Base-by-base conservation (phyloP, 352 stramenopile species). In the Peronospora belbahrii region DNA sequence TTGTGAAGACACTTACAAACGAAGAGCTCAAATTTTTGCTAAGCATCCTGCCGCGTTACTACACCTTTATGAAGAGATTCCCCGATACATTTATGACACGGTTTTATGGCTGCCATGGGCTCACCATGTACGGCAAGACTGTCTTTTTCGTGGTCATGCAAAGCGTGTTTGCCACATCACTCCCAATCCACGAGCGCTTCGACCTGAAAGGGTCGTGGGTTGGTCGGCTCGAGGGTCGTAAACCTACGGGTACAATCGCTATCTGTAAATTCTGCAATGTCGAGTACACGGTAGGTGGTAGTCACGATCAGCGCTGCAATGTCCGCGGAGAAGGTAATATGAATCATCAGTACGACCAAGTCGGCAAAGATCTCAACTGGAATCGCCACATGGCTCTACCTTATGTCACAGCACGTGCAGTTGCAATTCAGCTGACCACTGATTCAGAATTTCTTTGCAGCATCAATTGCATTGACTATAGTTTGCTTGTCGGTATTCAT, bases 391-490 rank as follows among this genome's bases (percentile, higher is more conserved):
- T 90, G 74, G 74, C 77, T 3, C 42, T 90, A 18, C 75, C 75
- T 3, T 63, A 52, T 11, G 24, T 56, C 2, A 84, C 77, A 0
- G 78, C 78, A 7, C 62, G 58, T 22, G 67, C 71, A 1, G 76
- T 90, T 20, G 74, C 76, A 6, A 14, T 59, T 1, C 89, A 97
- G 44, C 43, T 97, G 0, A 72, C 67, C 2, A 69, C 60, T 23
- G 92, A 97, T 55, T 95, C 85, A 27, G 64, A 86, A 39, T 97
- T 96, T 45, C 58, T 97, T 1, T 82, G 76, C 36, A 71, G 72
- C 17, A 92, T 96, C 67, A 96, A 96, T 57, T 96, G 93, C 58
- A 97, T 97, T 65, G 91, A 97, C 61, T 97, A 97, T 56, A 96
- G 82, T 31, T 81, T 97, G 54, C 67, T 97, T 17, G 87, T 97